Evolutionary conservation across 2,329 filamentous ascomycete species (phyloP), one percentile per base, ranked within the genome.

Genomic region (Ophiostoma australiae): DNA sequence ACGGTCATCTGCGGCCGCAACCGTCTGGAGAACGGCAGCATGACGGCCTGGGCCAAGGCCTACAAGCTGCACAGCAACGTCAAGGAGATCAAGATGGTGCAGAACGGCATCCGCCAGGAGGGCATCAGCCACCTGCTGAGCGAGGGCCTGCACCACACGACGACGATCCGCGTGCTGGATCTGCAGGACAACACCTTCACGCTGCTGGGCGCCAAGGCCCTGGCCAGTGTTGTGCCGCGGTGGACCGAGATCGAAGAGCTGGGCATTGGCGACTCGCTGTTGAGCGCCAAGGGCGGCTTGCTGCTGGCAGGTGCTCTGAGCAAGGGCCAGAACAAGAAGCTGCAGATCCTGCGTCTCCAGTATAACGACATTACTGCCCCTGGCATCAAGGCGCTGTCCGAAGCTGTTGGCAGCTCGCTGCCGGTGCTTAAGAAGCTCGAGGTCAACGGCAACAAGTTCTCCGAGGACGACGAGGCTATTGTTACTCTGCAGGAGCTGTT

Each of bases 121-220:
- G 95, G 95, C 73, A 95, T 98, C 77, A 89, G 89, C 67, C 86
- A 90, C 75, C 84, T 99, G 71, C 83, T 99, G 74, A 89, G 87
- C 73, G 85, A 94, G 70, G 95, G 95, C 73, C 84, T 99, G 70
- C 87, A 85, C 74, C 85, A 92, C 76, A 88, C 92, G 69, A 84
- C 83, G 41, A 82, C 84, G 65, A 85, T 99, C 70, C 84, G 90
- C 78, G 86, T 93, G 17, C 82, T 99, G 70, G 95, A 99, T 82
- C 83, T 99, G 73, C 94, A 99, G 80, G 95, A 99, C 82, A 99
- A 99, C 82, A 98, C 95, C 0, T 98, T 98, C 79, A 98, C 94
- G 11, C 80, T 90, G 55, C 84, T 86, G 73, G 95, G 94, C 33
- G 92, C 92, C 39, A 90, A 85, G 76, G 92, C 93, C 13, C 85